Evolutionary conservation across 2,329 filamentous ascomycete genomes (phyloP).

Genomic region (Cadophora sp.): DNA sequence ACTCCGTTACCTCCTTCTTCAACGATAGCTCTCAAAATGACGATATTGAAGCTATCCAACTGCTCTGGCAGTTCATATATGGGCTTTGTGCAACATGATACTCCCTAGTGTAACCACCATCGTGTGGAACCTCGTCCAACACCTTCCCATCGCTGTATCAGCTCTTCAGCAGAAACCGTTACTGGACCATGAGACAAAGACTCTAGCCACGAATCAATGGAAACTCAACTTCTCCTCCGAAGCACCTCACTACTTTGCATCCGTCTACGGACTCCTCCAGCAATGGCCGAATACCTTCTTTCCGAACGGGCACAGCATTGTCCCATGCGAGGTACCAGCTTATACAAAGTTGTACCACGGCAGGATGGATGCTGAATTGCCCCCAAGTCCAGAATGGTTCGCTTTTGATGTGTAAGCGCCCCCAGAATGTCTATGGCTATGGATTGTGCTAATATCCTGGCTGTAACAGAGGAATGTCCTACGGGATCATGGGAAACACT

Average conservation of each 20-base stretch:
- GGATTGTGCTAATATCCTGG: conserved; percentile 21
- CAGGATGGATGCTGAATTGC: conserved; percentile 49
- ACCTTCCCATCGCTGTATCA: neutral
- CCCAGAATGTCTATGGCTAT: no score
- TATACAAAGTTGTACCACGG: conserved; percentile 59
- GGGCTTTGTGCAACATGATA: conserved; percentile 8
- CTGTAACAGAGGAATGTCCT: conserved; percentile 55
- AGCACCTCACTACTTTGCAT: conserved; percentile 57
- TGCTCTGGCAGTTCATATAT: neutral
- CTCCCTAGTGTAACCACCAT: conserved; percentile 1
- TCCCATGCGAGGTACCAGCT: conserved; percentile 53
- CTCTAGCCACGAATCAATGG: conserved; percentile 31
- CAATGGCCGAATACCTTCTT: conserved; percentile 60
- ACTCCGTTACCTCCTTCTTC: neutral
- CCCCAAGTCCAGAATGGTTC: conserved; percentile 59
- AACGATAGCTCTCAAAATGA: neutral
- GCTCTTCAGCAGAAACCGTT: conserved; percentile 24
- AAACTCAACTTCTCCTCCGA: conserved; percentile 55
- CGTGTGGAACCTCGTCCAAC: neutral
- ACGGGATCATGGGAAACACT: conserved; percentile 57
- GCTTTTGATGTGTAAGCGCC: conserved; percentile 53
- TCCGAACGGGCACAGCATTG: conserved; percentile 56
- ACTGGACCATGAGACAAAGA: neutral
- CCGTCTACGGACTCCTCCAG: conserved; percentile 53
- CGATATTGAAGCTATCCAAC: neutral